Evolutionary conservation across 768 basidiomycete genomes (phyloP).

Genomic region (Lenzites betulinus): DNA sequence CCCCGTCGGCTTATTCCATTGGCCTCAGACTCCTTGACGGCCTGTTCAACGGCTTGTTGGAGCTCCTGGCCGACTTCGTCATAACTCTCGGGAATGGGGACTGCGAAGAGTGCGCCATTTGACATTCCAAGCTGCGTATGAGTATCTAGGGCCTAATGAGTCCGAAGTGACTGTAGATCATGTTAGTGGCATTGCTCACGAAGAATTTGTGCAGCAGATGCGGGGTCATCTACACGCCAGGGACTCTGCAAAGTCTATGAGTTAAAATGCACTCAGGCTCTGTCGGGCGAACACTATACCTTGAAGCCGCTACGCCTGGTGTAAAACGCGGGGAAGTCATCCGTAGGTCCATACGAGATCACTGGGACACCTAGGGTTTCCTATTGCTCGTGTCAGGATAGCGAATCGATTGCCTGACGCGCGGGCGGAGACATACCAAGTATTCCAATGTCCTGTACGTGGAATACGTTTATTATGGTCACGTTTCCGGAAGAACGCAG

Average conservation of each 20-base stretch:
- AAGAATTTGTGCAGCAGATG: slow-evolving; percentile 71
- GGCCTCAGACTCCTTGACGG: slow-evolving; percentile 79
- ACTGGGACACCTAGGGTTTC: slow-evolving; percentile 97
- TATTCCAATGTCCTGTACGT: slow-evolving; percentile 73
- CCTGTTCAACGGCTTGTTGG: slow-evolving; percentile 80
- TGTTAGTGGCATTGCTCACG: slow-evolving; percentile 47
- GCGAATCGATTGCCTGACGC: neutral
- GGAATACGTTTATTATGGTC: slow-evolving; percentile 3
- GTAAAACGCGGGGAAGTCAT: slow-evolving; percentile 96
- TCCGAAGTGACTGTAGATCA: neutral
- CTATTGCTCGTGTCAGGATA: slow-evolving; percentile 39
- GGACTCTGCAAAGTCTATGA: slow-evolving; percentile 55
- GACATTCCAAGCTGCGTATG: slow-evolving; percentile 71
- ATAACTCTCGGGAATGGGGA: slow-evolving; percentile 83
- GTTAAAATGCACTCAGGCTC: neutral
- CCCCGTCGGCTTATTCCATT: slow-evolving; percentile 79
- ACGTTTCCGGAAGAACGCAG: neutral
- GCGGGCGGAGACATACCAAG: slow-evolving; percentile 47
- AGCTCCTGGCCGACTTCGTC: slow-evolving; percentile 66
- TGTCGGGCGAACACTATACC: slow-evolving; percentile 39
- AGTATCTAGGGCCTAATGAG: slow-evolving; percentile 47
- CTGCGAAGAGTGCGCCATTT: slow-evolving; percentile 81
- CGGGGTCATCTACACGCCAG: slow-evolving; percentile 68
- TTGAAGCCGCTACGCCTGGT: slow-evolving; percentile 79
- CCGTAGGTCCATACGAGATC: slow-evolving; percentile 68